phyloP scores from a whole-genome alignment of 176 grass and related monocot genomes.

The Rhynchospora breviuscula region DNA sequence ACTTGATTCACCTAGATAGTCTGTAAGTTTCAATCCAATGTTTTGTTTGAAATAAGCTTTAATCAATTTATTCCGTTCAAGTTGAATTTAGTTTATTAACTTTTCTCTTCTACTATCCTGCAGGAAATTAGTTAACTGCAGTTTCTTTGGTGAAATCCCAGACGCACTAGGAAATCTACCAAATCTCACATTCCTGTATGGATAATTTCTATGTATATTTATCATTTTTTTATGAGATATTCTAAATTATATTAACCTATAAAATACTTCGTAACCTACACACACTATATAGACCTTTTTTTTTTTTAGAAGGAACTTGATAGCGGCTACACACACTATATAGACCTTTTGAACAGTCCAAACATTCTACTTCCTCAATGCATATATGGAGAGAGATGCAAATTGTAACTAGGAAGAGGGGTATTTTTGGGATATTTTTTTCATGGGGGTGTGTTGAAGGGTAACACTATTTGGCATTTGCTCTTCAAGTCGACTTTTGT shows the following conservation, averaged over 20 bases:
- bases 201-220: not conserved
- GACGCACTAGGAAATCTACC: slow-evolving; percentile 55
- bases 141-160: slow-evolving; percentile 53
- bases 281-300: not conserved
- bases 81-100: slow-evolving; percentile 16
- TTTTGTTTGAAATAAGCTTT: not conserved
- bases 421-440: not conserved
- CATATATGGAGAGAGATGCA: not conserved
- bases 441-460: not conserved
- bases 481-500: not conserved
- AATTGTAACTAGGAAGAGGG: not conserved
- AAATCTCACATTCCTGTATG: slow-evolving; percentile 56
- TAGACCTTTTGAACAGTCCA: not conserved
- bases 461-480: not conserved
- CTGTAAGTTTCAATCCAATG: slow-evolving; percentile 46
- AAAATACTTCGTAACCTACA: not conserved
- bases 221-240: not conserved
- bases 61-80: not conserved
- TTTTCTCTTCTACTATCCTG: slow-evolving; percentile 1
- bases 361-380: not conserved
- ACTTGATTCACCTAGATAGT: slow-evolving; percentile 38
- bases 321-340: no score
- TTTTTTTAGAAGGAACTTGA: no score
- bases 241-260: not conserved
- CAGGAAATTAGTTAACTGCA: slow-evolving; percentile 50